A percentile compares a stretch with the other conserved stretches of the same genome.
Evolutionary conservation across 106 monocot genomes (phyloP).

Genomic region (Amphibolis antarctica): DNA sequence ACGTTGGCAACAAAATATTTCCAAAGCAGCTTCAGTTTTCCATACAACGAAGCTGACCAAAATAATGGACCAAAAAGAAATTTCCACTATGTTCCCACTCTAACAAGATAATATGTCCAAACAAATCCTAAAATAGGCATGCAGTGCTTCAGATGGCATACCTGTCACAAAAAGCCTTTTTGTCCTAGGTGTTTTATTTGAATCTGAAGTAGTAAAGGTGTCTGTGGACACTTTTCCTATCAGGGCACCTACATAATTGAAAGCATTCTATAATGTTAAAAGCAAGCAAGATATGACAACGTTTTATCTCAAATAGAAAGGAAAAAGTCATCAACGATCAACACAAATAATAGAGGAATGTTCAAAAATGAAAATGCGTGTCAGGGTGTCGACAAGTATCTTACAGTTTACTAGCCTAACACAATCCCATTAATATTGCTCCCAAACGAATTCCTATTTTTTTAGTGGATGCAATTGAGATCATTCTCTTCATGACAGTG

Average conservation of each 20-base stretch:
- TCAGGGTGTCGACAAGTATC: no score
- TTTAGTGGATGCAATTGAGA: no score
- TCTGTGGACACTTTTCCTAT: conserved; percentile 4
- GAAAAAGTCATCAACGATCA: background rate
- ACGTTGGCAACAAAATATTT: no score
- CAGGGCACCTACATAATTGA: conserved; percentile 25
- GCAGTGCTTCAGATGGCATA: conserved; percentile 5
- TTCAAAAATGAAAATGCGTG: no score
- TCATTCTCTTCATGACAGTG: no score
- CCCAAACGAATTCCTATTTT: no score
- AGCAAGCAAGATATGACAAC: background rate
- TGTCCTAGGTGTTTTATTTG: conserved; percentile 30
- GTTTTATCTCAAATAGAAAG: background rate
- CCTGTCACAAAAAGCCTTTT: conserved; percentile 95
- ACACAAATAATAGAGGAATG: no score
- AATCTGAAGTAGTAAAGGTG: conserved; percentile 12
- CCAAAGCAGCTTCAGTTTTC: no score
- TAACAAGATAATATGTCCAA: background rate
- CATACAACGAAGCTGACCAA: no score
- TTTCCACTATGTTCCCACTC: background rate
- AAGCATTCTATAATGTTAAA: background rate
- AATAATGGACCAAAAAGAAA: background rate
- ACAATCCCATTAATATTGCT: no score
- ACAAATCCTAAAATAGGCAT: background rate
- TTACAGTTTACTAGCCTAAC: no score